Conservation (phyloP, 1,284 basidiomycete genomes). For the Takashimella tepidaria region DNA sequence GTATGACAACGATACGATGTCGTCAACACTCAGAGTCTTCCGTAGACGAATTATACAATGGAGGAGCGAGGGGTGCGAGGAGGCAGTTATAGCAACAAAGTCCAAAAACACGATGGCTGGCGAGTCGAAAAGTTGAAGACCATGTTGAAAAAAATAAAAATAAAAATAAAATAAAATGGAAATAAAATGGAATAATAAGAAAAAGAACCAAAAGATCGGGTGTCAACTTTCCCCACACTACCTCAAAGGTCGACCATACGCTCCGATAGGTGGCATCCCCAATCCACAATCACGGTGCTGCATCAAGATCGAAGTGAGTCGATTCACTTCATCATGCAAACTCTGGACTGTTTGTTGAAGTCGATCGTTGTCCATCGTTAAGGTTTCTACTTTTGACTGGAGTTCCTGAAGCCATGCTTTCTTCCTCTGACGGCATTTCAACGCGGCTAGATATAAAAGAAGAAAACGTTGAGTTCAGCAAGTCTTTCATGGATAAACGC, state of each 20-base stretch:
- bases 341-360: slow-evolving; percentile 56
- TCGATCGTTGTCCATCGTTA: slow-evolving; percentile 90
- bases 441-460: slow-evolving; percentile 63
- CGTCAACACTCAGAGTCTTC: too few relatives aligned
- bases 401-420: slow-evolving; percentile 94
- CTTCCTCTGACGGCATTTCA: slow-evolving; percentile 97
- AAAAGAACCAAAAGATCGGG: background rate
- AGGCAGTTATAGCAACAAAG: background rate
- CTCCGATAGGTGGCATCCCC: slow-evolving; percentile 20
- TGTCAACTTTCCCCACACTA: too few relatives aligned
- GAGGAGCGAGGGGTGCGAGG: background rate
- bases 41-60: too few relatives aligned
- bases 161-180: too few relatives aligned
- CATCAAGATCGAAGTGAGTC: slow-evolving; percentile 50
- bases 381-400: slow-evolving; percentile 87
- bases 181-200: too few relatives aligned
- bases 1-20: too few relatives aligned
- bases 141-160: too few relatives aligned
- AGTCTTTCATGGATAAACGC: background rate
- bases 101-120: background rate
- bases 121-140: background rate
- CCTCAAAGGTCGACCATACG: slow-evolving; percentile 17
- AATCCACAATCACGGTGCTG: slow-evolving; percentile 46
- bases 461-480: background rate
- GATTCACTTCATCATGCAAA: slow-evolving; percentile 57